Base-by-base conservation (phyloP, 192 early-diverging fungal genomes). In the Coemansia sp. region DNA sequence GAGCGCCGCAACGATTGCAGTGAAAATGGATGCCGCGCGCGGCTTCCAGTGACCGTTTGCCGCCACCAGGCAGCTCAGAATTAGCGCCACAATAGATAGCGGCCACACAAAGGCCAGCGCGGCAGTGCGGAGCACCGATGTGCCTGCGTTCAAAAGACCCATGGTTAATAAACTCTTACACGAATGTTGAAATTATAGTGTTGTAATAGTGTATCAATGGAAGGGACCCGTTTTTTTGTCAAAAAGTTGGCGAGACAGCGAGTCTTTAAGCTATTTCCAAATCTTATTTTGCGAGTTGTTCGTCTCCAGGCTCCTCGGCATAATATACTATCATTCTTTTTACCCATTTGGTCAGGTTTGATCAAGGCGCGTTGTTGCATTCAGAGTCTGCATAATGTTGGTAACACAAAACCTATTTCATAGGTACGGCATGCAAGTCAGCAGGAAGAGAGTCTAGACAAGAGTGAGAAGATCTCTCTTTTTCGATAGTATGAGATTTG, bases 41-140 rank as follows among this genome's bases (percentile, higher is more conserved):
- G 72, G 72, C 62, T 76, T 76, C 72, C 72, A 76, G 63, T 76
- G 65, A 0, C 72, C 72, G 22, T 64, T 76, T 32, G 72, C 72
- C 14, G 72, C 72, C 15, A 69, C 72, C 2, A 76, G 51, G 52
- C 56, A 61, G 35, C 57, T 61, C 27, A 76, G 54, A 68, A 76
- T 67, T 49, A 76, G 41, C 5, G 43, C 19, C 27, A 76, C 23
- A 34, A 76, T 56, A 13, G 72, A 56, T 8, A 76, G 58, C 29
- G 62, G 65, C 72, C 72, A 76, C 17, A 51, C 58, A 17, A 65
- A 45, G 9, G 33, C 65, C 25, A 75, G 56, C 3, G 49, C 60
- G 4, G 43, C 53, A 9, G 71, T 75, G 31, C 71, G 71, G 38
- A 75, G 25, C 29, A 68, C 42, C 40, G 65, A 68, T 54, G 64